Evolutionary conservation across 345 rosid species (phyloP), one percentile per base, ranked within the genome.

Genomic region (Salix koriyanagi): DNA sequence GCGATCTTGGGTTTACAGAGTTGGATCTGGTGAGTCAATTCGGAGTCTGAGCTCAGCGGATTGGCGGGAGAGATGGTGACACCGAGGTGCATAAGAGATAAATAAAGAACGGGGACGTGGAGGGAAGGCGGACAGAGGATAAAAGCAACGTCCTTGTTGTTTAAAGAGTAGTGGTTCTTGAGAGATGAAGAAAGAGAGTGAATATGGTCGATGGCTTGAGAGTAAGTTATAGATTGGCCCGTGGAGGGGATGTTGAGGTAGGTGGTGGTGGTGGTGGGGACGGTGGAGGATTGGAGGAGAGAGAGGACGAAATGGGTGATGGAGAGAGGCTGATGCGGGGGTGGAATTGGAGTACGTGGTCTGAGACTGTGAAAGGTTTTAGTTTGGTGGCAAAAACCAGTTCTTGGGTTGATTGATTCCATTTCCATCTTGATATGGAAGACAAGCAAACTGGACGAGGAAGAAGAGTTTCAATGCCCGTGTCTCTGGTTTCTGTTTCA

Each of bases 21-120:
- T 76, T 80, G 75, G 67, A 89, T 73, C 79, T 86, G 91, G 80
- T 89, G 94, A 58, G 85, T 81, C 61, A 92, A 72, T 70, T 95
- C 96, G 32, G 85, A 71, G 67, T 68, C 77, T 75, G 97, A 91
- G 65, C 87, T 65, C 71, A 87, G 81, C 8, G 97, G 96, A 48
- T 91, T 95, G 67, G 93, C 84, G 25, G 99, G 97, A 30, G 93
- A 91, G 74, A 93, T 1, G 69, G 89, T 79, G 48, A 95, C 87
- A 26, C 97, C 97, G 41, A 93, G 74, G 15, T 88, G 86, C 86
- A 94, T 79, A 42, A 94, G 90, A 46, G 97, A 82, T 48, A 91
- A 89, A 88, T 89, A 89, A 71, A 95, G 69, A 42, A 90, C 76
- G 3, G 97, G 99, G 36, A 93, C 74, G 10, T 84, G 83, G 41